These are phyloP conservation scores for Scedosporium dehoogii DNA, from an alignment of 2,329 filamentous ascomycete species.

Conservation along the genomic window DNA sequence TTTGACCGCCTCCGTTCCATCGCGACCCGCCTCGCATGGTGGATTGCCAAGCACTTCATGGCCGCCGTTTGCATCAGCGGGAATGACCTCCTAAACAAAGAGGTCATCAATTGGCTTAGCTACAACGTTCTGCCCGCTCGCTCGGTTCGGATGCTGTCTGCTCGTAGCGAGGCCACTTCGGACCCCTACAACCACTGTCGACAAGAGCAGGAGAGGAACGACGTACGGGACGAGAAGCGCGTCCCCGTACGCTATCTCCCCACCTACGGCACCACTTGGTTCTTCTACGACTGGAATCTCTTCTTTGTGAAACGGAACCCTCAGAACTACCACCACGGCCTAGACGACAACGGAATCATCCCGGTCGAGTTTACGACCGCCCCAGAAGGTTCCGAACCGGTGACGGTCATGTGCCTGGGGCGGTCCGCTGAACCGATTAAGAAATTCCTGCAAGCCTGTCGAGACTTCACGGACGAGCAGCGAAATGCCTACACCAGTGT, in stretches of 20 bases:
- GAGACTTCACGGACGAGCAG: too few species aligned
- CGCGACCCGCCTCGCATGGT: conserved; percentile 23
- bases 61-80: conserved; percentile 25
- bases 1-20: conserved; percentile 18
- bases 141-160: conserved; percentile 22
- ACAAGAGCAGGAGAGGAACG: conserved; percentile 17
- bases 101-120: conserved; percentile 27
- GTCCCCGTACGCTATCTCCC: conserved; percentile 25
- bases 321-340: conserved; percentile 9
- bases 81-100: conserved; percentile 25
- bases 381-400: conserved; percentile 23
- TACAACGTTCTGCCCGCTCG: conserved; percentile 21
- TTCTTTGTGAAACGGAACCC: conserved; percentile 25
- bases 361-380: conserved; percentile 23
- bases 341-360: conserved; percentile 6
- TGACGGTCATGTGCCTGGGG: conserved; percentile 27
- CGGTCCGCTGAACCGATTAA: conserved; percentile 21
- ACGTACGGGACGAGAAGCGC: conserved; percentile 22
- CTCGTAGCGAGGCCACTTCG: conserved; percentile 20
- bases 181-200: conserved; percentile 22
- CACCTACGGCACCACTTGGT: conserved; percentile 26
- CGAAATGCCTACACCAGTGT: too few species aligned
- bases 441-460: conserved; percentile 12
- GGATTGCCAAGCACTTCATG: conserved; percentile 25
- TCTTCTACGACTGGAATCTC: conserved; percentile 19